These are phyloP conservation scores for Datura wrightii DNA, from an alignment of 257 asterid genomes.

Conservation along the genomic window DNA sequence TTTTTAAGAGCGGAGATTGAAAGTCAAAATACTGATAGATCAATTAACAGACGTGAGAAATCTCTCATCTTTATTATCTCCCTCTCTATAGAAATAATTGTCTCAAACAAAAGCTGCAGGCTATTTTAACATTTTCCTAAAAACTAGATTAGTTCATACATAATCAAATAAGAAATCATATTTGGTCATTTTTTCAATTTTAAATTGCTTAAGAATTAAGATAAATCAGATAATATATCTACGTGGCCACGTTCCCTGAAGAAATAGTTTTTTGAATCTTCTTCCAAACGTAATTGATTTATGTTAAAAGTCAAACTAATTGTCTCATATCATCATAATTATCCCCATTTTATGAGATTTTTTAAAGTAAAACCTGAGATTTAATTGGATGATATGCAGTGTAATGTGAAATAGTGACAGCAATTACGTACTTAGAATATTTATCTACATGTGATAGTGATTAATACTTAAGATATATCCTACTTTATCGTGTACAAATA, in stretches of 20 bases:
- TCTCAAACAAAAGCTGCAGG: not conserved
- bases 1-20: too few relatives aligned
- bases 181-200: not conserved
- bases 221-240: not conserved
- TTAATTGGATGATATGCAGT: not conserved
- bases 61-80: too few relatives aligned
- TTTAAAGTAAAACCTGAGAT: not conserved
- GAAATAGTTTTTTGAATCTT: not conserved
- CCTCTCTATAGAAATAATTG: not conserved
- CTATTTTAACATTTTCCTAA: not conserved
- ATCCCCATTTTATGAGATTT: not conserved
- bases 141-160: not conserved
- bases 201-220: not conserved
- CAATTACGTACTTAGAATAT: not conserved
- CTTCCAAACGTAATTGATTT: not conserved
- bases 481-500: not conserved
- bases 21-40: too few relatives aligned
- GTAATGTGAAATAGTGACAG: not conserved
- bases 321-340: not conserved
- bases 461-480: not conserved
- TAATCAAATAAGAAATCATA: not conserved
- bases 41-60: too few relatives aligned
- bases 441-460: conserved; percentile 14
- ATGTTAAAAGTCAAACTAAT: not conserved
- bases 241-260: not conserved